These are phyloP conservation scores for Noccaea caerulescens DNA, from an alignment of 345 rosid genomes.

Conservation along the genomic window DNA sequence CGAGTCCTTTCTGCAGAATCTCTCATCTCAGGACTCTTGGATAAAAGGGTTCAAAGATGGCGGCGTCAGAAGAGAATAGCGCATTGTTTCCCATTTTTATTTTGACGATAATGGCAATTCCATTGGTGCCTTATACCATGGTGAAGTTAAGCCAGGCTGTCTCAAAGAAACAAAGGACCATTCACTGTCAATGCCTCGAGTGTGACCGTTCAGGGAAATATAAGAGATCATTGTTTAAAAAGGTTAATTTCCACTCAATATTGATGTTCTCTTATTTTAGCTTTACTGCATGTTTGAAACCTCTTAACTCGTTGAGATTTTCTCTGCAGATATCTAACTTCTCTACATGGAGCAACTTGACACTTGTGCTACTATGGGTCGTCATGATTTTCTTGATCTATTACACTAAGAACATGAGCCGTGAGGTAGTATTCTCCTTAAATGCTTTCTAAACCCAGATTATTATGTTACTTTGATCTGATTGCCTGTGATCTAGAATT, in stretches of 20 bases:
- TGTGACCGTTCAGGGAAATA: conserved; percentile 87
- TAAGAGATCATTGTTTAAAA: conserved; percentile 75
- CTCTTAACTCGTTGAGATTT: conserved; percentile 27
- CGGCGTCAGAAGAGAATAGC: conserved; percentile 89
- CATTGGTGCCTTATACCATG: conserved; percentile 86
- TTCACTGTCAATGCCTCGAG: conserved; percentile 83
- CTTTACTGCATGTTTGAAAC: conserved; percentile 9
- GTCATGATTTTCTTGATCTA: conserved; percentile 83
- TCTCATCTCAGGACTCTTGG: conserved; percentile 30
- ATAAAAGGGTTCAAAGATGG: conserved; percentile 58
- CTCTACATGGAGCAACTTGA: conserved; percentile 91
- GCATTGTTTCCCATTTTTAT: conserved; percentile 92
- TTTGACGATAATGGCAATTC: conserved; percentile 93
- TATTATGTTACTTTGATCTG: conserved; percentile 7
- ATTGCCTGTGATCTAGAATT: conserved; percentile 16
- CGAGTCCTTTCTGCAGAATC: conserved; percentile 25
- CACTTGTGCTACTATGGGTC: conserved; percentile 80
- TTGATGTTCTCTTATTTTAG: not conserved
- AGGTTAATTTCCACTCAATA: conserved; percentile 50
- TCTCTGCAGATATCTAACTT: conserved; percentile 83
- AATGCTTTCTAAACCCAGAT: not conserved
- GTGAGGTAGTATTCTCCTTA: conserved; percentile 61
- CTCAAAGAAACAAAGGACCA: conserved; percentile 68
- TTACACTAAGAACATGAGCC: conserved; percentile 85
- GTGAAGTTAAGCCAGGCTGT: conserved; percentile 72